Evolutionary conservation across 1,284 basidiomycete species (phyloP), one percentile per base, ranked within the genome.

Genomic region (Phenoliferia sp.): DNA sequence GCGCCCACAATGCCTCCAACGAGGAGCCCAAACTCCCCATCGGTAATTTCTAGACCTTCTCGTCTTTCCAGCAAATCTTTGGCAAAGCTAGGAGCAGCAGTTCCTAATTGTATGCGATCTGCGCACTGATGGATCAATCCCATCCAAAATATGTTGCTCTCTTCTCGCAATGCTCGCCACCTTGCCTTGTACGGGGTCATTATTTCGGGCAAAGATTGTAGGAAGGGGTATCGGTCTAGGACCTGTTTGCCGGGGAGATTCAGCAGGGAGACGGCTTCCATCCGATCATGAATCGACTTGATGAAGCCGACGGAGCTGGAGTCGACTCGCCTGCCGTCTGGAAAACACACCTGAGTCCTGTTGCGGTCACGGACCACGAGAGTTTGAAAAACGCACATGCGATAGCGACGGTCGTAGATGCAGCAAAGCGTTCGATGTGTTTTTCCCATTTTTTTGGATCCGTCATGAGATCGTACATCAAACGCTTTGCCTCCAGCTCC

Each of bases 1-100:
- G 70, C 73, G 34, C 73, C 75, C 26, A 74, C 71, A n/a, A 76
- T 75, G 9, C 72, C 73, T 31, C 73, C 75, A 17, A 74, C 71
- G 29, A 76, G 64, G 61, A 75, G 71, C 26, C 70, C 72, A 16
- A 73, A 70, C 64, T 76, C 72, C 19, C 74, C 59, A 9, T 76
- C 71, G 32, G 57, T 67, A 31, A 76, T 57, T 33, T 63, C 69
- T 34, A 73, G 72, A 54, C 72, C 62, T 19, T 71, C 70, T 52
- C 71, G 66, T 54, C 65, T 65, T 55, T 73, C 70, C 22, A 71
- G 59, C 32, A 76, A 64, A 29, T 64, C 63, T 36, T 31, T 50
- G 33, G 63, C 56, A 32, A 44, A 70, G 69, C 64, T 73, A 66
- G 63, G 73, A 64, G 64, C 72, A 68, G 67, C 75, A 67, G 68